Conservation (phyloP, 2,329 filamentous ascomycete genomes). For the Aspergillaceae sp. region DNA sequence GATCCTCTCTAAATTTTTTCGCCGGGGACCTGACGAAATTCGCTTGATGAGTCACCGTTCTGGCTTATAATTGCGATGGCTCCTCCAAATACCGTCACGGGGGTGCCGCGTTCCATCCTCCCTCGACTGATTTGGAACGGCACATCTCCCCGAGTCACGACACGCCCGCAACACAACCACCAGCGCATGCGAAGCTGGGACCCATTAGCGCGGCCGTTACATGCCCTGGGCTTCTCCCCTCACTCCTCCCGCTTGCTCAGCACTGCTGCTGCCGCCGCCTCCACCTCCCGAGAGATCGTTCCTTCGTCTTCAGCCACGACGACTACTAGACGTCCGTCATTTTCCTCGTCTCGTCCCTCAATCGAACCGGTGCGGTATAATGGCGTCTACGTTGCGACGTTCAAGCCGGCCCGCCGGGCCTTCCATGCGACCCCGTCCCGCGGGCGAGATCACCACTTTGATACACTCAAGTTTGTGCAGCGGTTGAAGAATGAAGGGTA, state of each 20-base stretch:
- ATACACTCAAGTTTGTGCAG: constrained; percentile 95
- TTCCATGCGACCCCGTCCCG: constrained; percentile 59
- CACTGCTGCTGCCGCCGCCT: constrained; percentile 1
- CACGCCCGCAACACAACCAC: constrained; percentile 14
- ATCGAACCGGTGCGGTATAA: constrained; percentile 36
- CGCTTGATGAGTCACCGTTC: neutral
- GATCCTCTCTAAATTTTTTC: too few relatives aligned
- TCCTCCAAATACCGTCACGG: constrained; percentile 32
- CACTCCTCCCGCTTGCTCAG: constrained; percentile 10
- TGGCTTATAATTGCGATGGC: constrained; percentile 24
- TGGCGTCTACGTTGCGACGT: constrained; percentile 40
- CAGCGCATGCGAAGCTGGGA: constrained; percentile 16
- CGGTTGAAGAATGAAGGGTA: constrained; percentile 83
- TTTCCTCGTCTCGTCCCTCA: constrained; percentile 6
- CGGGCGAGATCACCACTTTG: constrained; percentile 83
- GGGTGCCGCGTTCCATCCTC: constrained; percentile 36
- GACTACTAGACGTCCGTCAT: constrained; percentile 13
- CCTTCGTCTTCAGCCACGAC: constrained; percentile 6
- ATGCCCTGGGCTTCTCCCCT: constrained; percentile 5
- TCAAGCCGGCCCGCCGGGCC: constrained; percentile 32
- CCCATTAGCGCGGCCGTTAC: constrained; percentile 13
- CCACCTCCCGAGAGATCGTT: constrained; percentile 5
- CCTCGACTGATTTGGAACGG: constrained; percentile 36
- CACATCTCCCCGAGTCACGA: constrained; percentile 24
- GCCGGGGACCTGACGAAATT: too few relatives aligned